Percentiles rank a stretch among this genome's conserved stretches.
Evolutionary conservation across 2,329 filamentous ascomycete species (phyloP).

Genomic region (Bipolaris bicolor): DNA sequence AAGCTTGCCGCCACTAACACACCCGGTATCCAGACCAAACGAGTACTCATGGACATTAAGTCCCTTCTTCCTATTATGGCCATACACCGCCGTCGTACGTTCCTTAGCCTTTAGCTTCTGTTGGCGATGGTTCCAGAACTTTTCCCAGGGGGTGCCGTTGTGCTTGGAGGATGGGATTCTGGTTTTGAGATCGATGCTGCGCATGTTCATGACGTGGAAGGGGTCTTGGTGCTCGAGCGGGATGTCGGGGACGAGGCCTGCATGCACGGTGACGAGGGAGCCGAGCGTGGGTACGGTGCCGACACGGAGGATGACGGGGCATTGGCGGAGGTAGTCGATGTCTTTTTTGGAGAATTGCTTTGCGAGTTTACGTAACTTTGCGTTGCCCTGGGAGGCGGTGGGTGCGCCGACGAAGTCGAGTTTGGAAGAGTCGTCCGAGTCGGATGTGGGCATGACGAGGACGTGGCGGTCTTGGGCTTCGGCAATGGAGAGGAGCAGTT

Average conservation of each 20-base stretch:
- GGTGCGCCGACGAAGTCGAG: constrained; percentile 40
- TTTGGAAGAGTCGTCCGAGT: constrained; percentile 35
- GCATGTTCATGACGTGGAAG: constrained; percentile 89
- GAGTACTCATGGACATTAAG: constrained; percentile 72
- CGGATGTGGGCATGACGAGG: constrained; percentile 21
- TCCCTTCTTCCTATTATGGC: constrained; percentile 77
- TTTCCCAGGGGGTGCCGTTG: constrained; percentile 70
- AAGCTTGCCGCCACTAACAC: constrained; percentile 75
- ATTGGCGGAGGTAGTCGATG: constrained; percentile 69
- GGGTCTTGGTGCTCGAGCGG: constrained; percentile 74
- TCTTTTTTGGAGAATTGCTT: constrained; percentile 65
- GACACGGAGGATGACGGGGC: constrained; percentile 78
- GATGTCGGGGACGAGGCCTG: constrained; percentile 79
- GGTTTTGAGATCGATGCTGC: constrained; percentile 71
- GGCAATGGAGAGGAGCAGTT: constrained; percentile 71
- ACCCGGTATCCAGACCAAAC: constrained; percentile 85
- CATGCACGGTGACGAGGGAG: constrained; percentile 80
- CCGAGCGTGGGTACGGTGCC: constrained; percentile 67
- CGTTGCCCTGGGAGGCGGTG: constrained; percentile 42
- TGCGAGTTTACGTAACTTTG: constrained; percentile 59
- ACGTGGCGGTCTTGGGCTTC: constrained; percentile 39
- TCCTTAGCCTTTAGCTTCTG: constrained; percentile 40
- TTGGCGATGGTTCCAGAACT: constrained; percentile 59
- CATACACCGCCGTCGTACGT: constrained; percentile 68
- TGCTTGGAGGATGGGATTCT: constrained; percentile 61